Evolutionary conservation across 2,329 filamentous ascomycete genomes (phyloP).

Genomic region (Herpotrichia juniperi): DNA sequence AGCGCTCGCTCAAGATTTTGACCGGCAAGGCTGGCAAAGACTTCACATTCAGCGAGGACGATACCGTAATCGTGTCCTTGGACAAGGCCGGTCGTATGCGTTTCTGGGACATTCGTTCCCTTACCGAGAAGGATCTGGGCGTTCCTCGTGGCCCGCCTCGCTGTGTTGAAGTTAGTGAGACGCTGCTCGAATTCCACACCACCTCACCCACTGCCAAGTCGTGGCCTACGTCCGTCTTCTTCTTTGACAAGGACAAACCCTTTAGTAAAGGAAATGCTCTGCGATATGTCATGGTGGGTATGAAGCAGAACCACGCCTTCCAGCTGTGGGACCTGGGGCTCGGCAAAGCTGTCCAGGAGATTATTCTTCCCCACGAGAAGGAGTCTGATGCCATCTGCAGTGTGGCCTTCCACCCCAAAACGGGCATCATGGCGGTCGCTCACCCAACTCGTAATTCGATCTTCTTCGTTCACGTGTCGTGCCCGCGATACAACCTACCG

Average conservation of each 20-base stretch:
- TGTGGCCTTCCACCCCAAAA: conserved; percentile 89
- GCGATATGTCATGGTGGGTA: conserved; percentile 93
- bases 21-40: conserved; percentile 98
- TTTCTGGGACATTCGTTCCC: conserved; percentile 94
- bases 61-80: conserved; percentile 89
- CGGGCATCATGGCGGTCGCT: conserved; percentile 91
- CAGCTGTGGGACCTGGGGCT: conserved; percentile 98
- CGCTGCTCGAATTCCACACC: conserved; percentile 84
- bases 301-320: conserved; percentile 98
- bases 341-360: conserved; percentile 93
- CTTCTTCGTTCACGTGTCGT: conserved; percentile 95
- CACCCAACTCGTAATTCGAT: conserved; percentile 97
- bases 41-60: conserved; percentile 96
- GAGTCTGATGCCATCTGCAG: conserved; percentile 98
- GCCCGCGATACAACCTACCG: conserved; percentile 84
- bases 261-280: conserved; percentile 89
- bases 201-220: conserved; percentile 90
- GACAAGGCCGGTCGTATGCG: conserved; percentile 97
- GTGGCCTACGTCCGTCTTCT: conserved; percentile 93
- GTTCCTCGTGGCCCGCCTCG: conserved; percentile 49
- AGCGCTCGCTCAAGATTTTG: conserved; percentile 90
- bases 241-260: conserved; percentile 94
- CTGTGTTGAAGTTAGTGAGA: conserved; percentile 79
- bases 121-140: conserved; percentile 62
- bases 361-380: conserved; percentile 94